A percentile compares a stretch with the other conserved stretches of the same genome.
Evolutionary conservation across 768 basidiomycete species (phyloP).

Genomic region (Podaxis rugospora): DNA sequence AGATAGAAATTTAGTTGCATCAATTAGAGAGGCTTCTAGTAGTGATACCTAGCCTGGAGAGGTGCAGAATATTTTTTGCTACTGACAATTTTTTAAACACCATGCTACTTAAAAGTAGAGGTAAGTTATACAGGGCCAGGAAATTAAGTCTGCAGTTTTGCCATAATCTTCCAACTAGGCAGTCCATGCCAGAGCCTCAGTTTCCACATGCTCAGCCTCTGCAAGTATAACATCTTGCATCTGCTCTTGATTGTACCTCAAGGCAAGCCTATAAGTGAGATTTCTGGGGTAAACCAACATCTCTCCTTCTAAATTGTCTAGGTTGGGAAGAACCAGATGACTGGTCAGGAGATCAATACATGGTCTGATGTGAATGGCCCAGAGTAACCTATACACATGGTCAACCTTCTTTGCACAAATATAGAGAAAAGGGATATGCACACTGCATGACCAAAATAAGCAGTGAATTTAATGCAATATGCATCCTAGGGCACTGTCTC

Average conservation of each 20-base stretch:
- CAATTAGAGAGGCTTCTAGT: too few species aligned
- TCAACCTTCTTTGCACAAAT: neutral
- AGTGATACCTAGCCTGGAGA: too few species aligned
- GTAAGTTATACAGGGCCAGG: neutral
- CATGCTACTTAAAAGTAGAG: neutral
- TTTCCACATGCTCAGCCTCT: constrained; percentile 10
- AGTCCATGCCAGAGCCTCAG: constrained; percentile 2
- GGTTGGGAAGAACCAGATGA: constrained; percentile 13
- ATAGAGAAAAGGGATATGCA: neutral
- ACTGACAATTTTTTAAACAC: too few species aligned
- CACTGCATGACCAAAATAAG: constrained; percentile 20
- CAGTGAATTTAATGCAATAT: constrained; percentile 21
- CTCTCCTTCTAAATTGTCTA: constrained; percentile 16
- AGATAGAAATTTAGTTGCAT: too few species aligned
- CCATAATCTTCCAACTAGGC: neutral
- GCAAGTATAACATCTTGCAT: constrained; percentile 7
- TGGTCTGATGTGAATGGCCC: constrained; percentile 20
- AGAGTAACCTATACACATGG: constrained; percentile 15
- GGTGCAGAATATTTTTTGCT: too few species aligned
- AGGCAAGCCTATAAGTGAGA: constrained; percentile 12
- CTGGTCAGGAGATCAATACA: constrained; percentile 9
- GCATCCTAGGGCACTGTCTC: constrained; percentile 23
- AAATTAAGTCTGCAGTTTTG: neutral
- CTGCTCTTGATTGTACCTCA: neutral
- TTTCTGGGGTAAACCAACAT: constrained; percentile 15